Base-by-base conservation (phyloP, 495 filamentous ascomycete genomes). In the Penicillium cataractarum region DNA sequence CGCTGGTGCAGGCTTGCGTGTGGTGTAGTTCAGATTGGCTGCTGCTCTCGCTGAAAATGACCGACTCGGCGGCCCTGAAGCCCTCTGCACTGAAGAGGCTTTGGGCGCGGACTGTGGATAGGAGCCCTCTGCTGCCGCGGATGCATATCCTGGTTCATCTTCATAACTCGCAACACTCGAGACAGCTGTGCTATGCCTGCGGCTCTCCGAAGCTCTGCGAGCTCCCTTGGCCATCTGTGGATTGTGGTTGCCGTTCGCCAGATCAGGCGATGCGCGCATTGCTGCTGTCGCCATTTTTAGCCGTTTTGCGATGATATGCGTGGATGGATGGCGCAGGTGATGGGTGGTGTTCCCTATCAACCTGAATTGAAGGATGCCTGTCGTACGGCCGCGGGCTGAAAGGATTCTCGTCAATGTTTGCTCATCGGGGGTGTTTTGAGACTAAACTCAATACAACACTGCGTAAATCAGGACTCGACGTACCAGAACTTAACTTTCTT, bases 11-110 rank as follows among this genome's bases (percentile, higher is more conserved):
- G 62, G 40, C 15, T 70, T 63, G 44, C 59, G 63, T 17, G 65
- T 65, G 12, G 63, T 73, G 54, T 73, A 71, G 50, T 69, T 71
- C 53, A 62, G 15, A 27, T 66, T 60, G 9, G 49, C 58, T 4
- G 62, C 58, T n/a, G 68, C 60, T 60, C 68, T 64, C 22, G 61
- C 64, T 24, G 70, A 71, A 56, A 69, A 67, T 4, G 65, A 66
- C 22, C 60, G 61, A 17, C 39, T 64, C 24, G 48, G 6, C 22
- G 52, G n/a, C 5, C 50, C 65, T 17, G 65, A 35, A 10, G 55
- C 10, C 46, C 21, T 51, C n/a, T 22, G 15, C 29, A 29, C 55
- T 26, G 51, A 44, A 15, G 57, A 37, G 21, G 54, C n/a, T 21
- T 54, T 64, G 19, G 61, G 54, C 22, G 46, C 35, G 24, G 58